Conservation (phyloP, 1,284 basidiomycete genomes). For the Trametes pubescens region DNA sequence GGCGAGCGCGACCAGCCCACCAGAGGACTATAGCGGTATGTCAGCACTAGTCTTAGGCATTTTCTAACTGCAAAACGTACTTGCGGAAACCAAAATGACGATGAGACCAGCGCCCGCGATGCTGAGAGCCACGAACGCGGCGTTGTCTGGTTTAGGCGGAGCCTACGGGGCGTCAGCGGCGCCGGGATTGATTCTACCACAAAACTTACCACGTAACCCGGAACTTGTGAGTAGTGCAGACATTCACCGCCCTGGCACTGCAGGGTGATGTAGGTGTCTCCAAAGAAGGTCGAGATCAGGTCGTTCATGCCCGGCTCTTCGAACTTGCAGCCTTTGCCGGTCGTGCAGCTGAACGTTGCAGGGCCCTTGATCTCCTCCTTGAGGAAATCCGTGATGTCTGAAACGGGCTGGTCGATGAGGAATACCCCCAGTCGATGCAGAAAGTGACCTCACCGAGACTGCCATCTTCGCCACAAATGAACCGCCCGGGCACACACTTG, state of each 20-base stretch:
- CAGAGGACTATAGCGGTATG: slow-evolving; percentile 69
- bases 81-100: slow-evolving; percentile 64
- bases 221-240: slow-evolving; percentile 92
- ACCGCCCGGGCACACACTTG: slow-evolving; percentile 90
- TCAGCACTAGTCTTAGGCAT: slow-evolving; percentile 9
- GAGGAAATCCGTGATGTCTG: slow-evolving; percentile 95
- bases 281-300: slow-evolving; percentile 93
- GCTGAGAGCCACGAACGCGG: slow-evolving; percentile 84
- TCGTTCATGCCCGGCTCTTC: slow-evolving; percentile 97
- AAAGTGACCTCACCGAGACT: slow-evolving; percentile 78
- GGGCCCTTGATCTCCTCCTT: slow-evolving; percentile 92
- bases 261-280: slow-evolving; percentile 89
- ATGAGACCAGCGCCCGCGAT: slow-evolving; percentile 79
- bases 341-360: slow-evolving; percentile 85
- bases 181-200: slow-evolving; percentile 36
- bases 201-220: slow-evolving; percentile 78
- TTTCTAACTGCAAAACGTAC: slow-evolving; percentile 41
- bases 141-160: slow-evolving; percentile 84
- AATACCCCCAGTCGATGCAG: not conserved
- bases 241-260: slow-evolving; percentile 93
- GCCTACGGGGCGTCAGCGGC: slow-evolving; percentile 50
- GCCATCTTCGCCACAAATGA: slow-evolving; percentile 96
- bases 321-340: slow-evolving; percentile 83
- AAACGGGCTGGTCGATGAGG: slow-evolving; percentile 6
- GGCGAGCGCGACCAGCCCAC: slow-evolving; percentile 83